phyloP scores from a whole-genome alignment of 192 early-diverging fungal genomes.

The Spizellomyces punctatus region DNA sequence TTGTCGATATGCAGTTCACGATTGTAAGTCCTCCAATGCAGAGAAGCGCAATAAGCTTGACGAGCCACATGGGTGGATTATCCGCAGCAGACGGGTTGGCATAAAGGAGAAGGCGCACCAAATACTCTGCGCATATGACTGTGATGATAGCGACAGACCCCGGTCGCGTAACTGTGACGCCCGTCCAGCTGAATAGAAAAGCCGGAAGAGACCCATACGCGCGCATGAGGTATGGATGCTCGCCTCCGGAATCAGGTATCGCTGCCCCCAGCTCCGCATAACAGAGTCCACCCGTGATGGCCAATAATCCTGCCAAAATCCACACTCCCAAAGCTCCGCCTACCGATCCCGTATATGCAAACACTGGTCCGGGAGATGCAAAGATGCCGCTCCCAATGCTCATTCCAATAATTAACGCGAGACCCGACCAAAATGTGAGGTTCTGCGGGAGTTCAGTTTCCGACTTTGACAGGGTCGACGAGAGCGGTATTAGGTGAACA shows the following conservation, averaged over 20 bases:
- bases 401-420: constrained; percentile 45
- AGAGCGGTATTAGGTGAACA: constrained; percentile 33
- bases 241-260: constrained; percentile 85
- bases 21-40: constrained; percentile 45
- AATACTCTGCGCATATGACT: constrained; percentile 77
- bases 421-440: constrained; percentile 39
- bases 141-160: constrained; percentile 77
- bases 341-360: constrained; percentile 36
- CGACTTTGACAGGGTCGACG: constrained; percentile 29
- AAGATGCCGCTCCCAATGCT: constrained; percentile 67
- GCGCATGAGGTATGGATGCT: constrained; percentile 80
- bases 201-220: constrained; percentile 72
- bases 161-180: constrained; percentile 63
- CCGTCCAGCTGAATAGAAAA: constrained; percentile 76
- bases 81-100: constrained; percentile 11
- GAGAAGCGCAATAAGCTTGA: constrained; percentile 50
- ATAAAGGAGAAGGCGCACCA: constrained; percentile 61
- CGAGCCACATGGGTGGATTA: constrained; percentile 26
- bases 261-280: constrained; percentile 92
- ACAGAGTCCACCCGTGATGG: constrained; percentile 79
- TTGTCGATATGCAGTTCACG: constrained; percentile 43
- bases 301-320: constrained; percentile 45
- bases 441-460: constrained; percentile 30
- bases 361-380: constrained; percentile 62
- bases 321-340: constrained; percentile 43